Percentiles rank a stretch among this genome's conserved stretches.
These are phyloP conservation scores for Papilionanthe hybrid DNA, from an alignment of 116 monocot genomes.

Conservation along the genomic window DNA sequence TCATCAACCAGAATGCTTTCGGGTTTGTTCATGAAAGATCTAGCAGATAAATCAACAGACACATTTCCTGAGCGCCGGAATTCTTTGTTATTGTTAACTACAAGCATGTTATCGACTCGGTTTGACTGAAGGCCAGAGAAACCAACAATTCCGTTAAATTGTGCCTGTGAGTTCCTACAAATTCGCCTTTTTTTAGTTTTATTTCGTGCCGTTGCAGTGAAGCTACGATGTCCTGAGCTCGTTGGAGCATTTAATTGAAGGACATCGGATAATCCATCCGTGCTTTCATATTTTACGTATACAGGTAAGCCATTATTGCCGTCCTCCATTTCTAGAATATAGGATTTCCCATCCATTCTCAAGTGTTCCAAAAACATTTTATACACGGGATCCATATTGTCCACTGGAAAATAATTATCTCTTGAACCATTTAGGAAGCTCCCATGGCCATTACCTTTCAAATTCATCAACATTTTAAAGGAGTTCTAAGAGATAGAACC, in stretches of 20 bases:
- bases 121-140: background rate
- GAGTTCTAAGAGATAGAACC: background rate
- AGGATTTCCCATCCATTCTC: slow-evolving; percentile 29
- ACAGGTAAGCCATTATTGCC: slow-evolving; percentile 14
- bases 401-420: background rate
- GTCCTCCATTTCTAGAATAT: slow-evolving; percentile 32
- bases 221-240: background rate
- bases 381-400: slow-evolving; percentile 30
- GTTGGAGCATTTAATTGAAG: background rate
- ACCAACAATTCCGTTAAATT: background rate
- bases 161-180: background rate
- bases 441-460: slow-evolving; percentile 7
- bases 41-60: background rate
- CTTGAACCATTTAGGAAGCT: slow-evolving; percentile 7
- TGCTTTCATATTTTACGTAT: slow-evolving; percentile 28
- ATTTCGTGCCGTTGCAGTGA: background rate
- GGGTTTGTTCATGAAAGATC: background rate
- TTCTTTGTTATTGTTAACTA: background rate
- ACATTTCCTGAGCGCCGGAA: background rate
- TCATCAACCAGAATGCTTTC: slow-evolving; percentile 23
- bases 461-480: slow-evolving; percentile 1
- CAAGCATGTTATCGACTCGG: background rate
- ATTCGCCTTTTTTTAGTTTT: background rate
- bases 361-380: slow-evolving; percentile 33
- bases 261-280: slow-evolving; percentile 5